A percentile compares a stretch with the other conserved stretches of the same genome.
Evolutionary conservation across 768 basidiomycete genomes (phyloP).

Genomic region (Termitomyces sp.): DNA sequence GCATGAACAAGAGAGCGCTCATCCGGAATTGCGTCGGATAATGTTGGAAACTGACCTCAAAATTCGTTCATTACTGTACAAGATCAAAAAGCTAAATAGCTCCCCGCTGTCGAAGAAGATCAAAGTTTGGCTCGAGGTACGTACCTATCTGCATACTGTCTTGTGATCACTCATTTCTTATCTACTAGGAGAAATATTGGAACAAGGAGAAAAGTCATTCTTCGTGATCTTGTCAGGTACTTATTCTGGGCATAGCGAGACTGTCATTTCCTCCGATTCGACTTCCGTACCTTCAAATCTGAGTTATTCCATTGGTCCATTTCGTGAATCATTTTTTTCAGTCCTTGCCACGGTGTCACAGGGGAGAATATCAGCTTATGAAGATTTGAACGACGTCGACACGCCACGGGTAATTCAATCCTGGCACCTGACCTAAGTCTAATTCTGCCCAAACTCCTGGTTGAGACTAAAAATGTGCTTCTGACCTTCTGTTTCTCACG

Average conservation of each 20-base stretch:
- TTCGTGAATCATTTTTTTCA: too few relatives aligned
- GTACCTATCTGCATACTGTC: not conserved
- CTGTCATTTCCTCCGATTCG: not conserved
- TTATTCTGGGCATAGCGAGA: too few relatives aligned
- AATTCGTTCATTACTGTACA: slow-evolving; percentile 6
- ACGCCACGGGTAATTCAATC: too few relatives aligned
- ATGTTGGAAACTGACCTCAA: slow-evolving; percentile 2
- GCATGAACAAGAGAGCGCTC: not conserved
- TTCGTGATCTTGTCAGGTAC: too few relatives aligned
- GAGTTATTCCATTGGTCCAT: not conserved
- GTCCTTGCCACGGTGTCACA: not conserved
- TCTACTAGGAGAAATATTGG: not conserved
- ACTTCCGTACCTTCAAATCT: too few relatives aligned
- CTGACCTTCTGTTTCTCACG: too few relatives aligned
- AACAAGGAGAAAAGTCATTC: not conserved
- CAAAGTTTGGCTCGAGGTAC: slow-evolving; percentile 4
- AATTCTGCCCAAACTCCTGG: too few relatives aligned
- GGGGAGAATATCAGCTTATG: too few relatives aligned
- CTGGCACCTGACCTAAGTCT: too few relatives aligned
- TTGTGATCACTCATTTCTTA: not conserved
- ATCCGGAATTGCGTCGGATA: not conserved
- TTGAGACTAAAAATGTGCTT: too few relatives aligned
- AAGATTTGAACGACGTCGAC: too few relatives aligned
- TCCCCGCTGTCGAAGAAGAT: slow-evolving; percentile 4
- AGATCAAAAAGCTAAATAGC: slow-evolving; percentile 4